These are phyloP conservation scores for Lichtheimia ramosa DNA, from an alignment of 371 early-diverging fungal genomes.

Conservation along the genomic window DNA sequence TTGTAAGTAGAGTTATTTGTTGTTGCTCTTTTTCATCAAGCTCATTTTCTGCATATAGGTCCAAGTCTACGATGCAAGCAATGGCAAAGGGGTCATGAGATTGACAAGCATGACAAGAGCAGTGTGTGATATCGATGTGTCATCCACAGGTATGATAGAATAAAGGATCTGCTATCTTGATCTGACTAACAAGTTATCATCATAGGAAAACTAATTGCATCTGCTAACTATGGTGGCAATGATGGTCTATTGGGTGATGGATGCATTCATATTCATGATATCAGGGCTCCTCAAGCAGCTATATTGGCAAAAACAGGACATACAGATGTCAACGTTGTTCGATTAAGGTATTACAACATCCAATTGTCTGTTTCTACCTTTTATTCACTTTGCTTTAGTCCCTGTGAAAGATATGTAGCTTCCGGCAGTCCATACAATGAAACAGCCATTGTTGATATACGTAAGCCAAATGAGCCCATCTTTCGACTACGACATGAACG, in stretches of 20 bases:
- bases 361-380: neutral
- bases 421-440: slow-evolving; percentile 41
- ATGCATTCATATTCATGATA: slow-evolving; percentile 34
- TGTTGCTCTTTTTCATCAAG: neutral
- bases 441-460: slow-evolving; percentile 33
- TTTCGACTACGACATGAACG: slow-evolving; percentile 30
- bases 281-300: slow-evolving; percentile 5
- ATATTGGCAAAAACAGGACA: slow-evolving; percentile 28
- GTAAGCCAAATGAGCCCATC: slow-evolving; percentile 18
- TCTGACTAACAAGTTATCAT: no score
- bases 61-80: slow-evolving; percentile 24
- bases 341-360: slow-evolving; percentile 24
- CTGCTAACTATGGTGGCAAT: slow-evolving; percentile 28
- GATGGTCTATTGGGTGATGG: slow-evolving; percentile 34
- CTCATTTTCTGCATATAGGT: slow-evolving; percentile 15
- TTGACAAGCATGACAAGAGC: slow-evolving; percentile 28
- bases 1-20: neutral
- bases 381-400: slow-evolving; percentile 16
- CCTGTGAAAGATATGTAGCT: slow-evolving; percentile 37
- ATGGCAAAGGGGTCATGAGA: slow-evolving; percentile 2
- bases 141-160: slow-evolving; percentile 15
- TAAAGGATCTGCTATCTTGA: no score
- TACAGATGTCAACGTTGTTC: slow-evolving; percentile 41
- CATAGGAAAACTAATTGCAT: slow-evolving; percentile 22
- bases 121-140: slow-evolving; percentile 29